Evolutionary conservation across 1,284 basidiomycete species (phyloP), one percentile per base, ranked within the genome.

Genomic region (Cystobasidiaceae sp.): DNA sequence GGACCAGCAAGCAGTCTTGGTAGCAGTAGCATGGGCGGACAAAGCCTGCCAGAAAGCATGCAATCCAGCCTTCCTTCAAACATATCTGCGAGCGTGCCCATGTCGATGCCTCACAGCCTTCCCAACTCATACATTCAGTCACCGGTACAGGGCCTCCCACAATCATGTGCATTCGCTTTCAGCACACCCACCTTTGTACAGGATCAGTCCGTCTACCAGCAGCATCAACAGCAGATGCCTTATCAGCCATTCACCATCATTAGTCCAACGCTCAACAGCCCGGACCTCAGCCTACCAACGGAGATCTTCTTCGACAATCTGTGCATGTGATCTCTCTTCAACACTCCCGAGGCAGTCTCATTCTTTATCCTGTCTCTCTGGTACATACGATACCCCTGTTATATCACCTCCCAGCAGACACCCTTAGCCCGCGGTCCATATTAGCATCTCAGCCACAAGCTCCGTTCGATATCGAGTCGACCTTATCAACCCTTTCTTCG

Each of bases 271-370:
- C 9, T 27, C 23, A 27, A 43, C 2, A 28, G 17, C 13, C 39
- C 54, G 15, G 50, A 54, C 34, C 39, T 52, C 15, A 62, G 50
- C 50, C 27, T 62, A 9, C 60, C 50, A 30, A 54, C 39, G 25
- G 60, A 62, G 28, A 37, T 62, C 49, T 52, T 62, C 27, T 62
- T 62, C 37, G 60, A 62, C 23, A 50, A 50, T 25, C 34, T 62
- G 21, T 60, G 58, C 58, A 60, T 60, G 58, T 60, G 51, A 54
- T n/a, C 13, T 21, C 4, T 4, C 23, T 32, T 6, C 11, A 25
- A 6, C 21, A 23, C 11, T n/a, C 45, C n/a, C 13, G 19, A 23
- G n/a, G 39, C 32, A 37, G 13, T 27, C 25, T 30, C 23, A 50
- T 25, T 25, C 5, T 17, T 25, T 21, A 50, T 50, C 8, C 19